Percentiles rank a stretch among this genome's conserved stretches.
Conservation (phyloP, 176 grass and related monocot genomes). For the Zoysia japonica region DNA sequence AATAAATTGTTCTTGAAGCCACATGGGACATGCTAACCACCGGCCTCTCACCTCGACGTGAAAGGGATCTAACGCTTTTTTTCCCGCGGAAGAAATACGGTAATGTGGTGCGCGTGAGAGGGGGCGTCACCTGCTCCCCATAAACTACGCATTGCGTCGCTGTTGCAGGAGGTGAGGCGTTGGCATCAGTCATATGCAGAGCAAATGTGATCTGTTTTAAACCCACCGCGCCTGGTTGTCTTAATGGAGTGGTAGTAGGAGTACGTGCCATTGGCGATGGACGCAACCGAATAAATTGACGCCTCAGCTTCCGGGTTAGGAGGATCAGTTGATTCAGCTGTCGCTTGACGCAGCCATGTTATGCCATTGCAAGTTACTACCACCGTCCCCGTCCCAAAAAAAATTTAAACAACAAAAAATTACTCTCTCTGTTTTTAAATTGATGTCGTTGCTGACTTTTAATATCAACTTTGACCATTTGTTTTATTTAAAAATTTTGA, state of each 20-base stretch:
- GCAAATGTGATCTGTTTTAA: constrained; percentile 2
- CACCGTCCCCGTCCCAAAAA: too few species aligned
- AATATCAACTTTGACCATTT: too few species aligned
- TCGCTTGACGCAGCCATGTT: constrained; percentile 17
- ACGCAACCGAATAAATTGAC: constrained; percentile 29
- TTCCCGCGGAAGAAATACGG: neutral
- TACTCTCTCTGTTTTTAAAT: too few species aligned
- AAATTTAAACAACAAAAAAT: too few species aligned
- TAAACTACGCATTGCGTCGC: constrained; percentile 41
- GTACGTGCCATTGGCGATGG: neutral
- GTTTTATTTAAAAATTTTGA: too few species aligned
- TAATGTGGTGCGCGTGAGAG: constrained; percentile 1
- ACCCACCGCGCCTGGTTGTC: neutral
- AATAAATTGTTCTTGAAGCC: constrained; percentile 48
- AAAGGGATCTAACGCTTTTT: constrained; percentile 29
- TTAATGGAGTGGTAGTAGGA: neutral
- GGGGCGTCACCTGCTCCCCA: constrained; percentile 15
- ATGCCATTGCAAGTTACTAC: neutral
- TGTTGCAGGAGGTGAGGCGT: constrained; percentile 43
- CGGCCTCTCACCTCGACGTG: constrained; percentile 27
- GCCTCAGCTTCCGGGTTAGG: constrained; percentile 22
- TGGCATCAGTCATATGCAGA: constrained; percentile 40
- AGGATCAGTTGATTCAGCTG: neutral
- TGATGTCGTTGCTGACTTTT: too few species aligned
- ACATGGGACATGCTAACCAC: constrained; percentile 53